These are phyloP conservation scores for Berberis vulgaris DNA, from an alignment of 164 flowering plant species.

Conservation along the genomic window DNA sequence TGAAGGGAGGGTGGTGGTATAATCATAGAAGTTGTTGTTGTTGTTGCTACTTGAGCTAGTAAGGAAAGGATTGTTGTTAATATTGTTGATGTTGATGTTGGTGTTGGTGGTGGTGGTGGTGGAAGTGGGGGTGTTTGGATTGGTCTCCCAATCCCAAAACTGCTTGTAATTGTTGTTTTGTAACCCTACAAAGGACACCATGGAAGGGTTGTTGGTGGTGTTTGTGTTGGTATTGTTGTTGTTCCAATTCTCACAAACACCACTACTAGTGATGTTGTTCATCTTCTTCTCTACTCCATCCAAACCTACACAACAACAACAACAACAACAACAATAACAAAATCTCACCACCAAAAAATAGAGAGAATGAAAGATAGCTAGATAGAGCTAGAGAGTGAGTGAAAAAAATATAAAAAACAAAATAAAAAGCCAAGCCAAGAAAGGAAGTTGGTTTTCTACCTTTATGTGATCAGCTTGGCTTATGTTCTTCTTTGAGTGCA, in stretches of 20 bases:
- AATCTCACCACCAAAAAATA: background rate
- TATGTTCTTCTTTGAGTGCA: constrained; percentile 6
- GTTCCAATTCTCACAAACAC: constrained; percentile 19
- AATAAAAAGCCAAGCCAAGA: background rate
- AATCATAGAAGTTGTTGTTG: constrained; percentile 13
- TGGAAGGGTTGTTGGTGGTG: constrained; percentile 12
- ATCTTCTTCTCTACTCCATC: constrained; percentile 16
- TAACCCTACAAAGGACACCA: constrained; percentile 21
- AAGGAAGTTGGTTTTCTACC: constrained; percentile 8
- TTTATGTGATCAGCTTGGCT: constrained; percentile 5
- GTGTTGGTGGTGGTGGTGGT: background rate
- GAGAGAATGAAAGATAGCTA: constrained; percentile 2
- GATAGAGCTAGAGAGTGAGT: background rate
- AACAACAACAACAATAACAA: background rate
- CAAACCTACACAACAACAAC: constrained; percentile 5
- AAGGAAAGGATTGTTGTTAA: constrained; percentile 12
- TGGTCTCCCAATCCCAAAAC: constrained; percentile 18
- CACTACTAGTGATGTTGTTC: constrained; percentile 15
- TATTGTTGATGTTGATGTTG: constrained; percentile 3
- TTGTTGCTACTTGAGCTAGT: background rate
- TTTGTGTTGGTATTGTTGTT: constrained; percentile 7
- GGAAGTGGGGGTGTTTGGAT: background rate
- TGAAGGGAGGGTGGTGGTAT: constrained; percentile 3
- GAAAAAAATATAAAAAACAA: background rate
- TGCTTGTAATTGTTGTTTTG: constrained; percentile 18